A percentile compares a stretch with the other conserved stretches of the same genome.
Evolutionary conservation across 805 yeast species (phyloP).

Genomic region (Sugiyamaella valdiviana): DNA sequence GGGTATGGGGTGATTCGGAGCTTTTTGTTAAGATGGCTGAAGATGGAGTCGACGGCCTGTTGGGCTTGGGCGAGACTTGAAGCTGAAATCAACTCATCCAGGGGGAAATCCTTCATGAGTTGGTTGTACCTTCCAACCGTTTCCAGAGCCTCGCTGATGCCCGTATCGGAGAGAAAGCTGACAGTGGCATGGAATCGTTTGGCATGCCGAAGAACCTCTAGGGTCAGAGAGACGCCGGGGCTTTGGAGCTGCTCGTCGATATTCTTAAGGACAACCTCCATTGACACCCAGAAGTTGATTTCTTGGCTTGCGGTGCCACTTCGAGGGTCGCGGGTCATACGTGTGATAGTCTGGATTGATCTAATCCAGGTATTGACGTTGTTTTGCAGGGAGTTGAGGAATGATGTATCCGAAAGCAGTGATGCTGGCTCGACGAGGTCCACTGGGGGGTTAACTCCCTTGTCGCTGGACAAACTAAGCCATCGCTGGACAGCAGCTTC

Average conservation of each 20-base stretch:
- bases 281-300: conserved; percentile 67
- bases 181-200: conserved; percentile 76
- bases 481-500: conserved; percentile 26
- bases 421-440: conserved; percentile 32
- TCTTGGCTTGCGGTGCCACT: conserved; percentile 64
- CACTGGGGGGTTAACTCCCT: conserved; percentile 13
- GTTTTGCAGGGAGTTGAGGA: conserved; percentile 64
- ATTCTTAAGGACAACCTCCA: conserved; percentile 53
- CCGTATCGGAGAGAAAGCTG: conserved; percentile 66
- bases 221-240: conserved; percentile 48
- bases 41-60: conserved; percentile 42
- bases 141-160: conserved; percentile 49
- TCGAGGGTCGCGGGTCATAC: conserved; percentile 44
- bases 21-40: conserved; percentile 54
- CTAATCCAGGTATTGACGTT: conserved; percentile 71
- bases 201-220: conserved; percentile 57
- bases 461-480: not conserved
- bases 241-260: conserved; percentile 54
- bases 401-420: conserved; percentile 43
- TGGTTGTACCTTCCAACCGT: conserved; percentile 52
- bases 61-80: conserved; percentile 41
- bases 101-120: conserved; percentile 64
- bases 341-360: conserved; percentile 52
- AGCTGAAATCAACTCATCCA: conserved; percentile 50
- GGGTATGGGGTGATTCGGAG: conserved; percentile 59